Base-by-base conservation (phyloP, 371 early-diverging fungal genomes). In the Caulochytrium protostelioides region DNA sequence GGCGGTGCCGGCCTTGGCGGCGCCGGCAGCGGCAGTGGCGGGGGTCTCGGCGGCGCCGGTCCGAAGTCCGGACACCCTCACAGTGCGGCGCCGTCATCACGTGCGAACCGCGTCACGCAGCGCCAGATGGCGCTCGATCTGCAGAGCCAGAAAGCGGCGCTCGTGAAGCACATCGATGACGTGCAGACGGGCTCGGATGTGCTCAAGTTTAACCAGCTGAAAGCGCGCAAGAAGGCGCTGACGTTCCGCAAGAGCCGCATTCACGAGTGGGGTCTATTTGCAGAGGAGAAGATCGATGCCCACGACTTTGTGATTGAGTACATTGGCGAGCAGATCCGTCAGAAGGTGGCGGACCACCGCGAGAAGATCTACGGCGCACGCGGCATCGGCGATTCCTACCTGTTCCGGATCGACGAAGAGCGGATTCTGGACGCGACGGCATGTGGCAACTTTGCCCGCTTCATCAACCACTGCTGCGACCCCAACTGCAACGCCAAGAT, bases 271-370 rank as follows among this genome's bases (percentile, higher is more conserved):
- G 97, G 97, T 0, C 52, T 94, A 41, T 95, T 83, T 72, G 83
- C 92, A 6, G 63, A 73, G 46, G 89, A 89, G 52, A 66, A 63
- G 25, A 86, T 95, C 36, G 79, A 79, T 41, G 73, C 74, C 18
- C 69, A 74, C 45, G 95, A 97, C 36, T 76, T 97, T 65, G 89
- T 97, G 21, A 90, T 97, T 37, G 89, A 94, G 56, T 98, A 98
- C 46, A 79, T 92, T 30, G 98, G 98, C n/a, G 97, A 97, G 60
- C 60, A 82, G 20, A 84, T 98, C 41, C 76, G 97, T 24, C 80
- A 83, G 34, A 79, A 79, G 47, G 80, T 97, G 24, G 90, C 95
- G 1, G 97, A 97, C 50, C 69, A 74, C 44, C 74, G 97, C 19
- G 98, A 98, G 54, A 74, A 79, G 51, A 50, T 63, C 30, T 98